A percentile compares a stretch with the other conserved stretches of the same genome.
Conservation (phyloP, 2,329 filamentous ascomycete genomes). For the Falciphora oryzae region DNA sequence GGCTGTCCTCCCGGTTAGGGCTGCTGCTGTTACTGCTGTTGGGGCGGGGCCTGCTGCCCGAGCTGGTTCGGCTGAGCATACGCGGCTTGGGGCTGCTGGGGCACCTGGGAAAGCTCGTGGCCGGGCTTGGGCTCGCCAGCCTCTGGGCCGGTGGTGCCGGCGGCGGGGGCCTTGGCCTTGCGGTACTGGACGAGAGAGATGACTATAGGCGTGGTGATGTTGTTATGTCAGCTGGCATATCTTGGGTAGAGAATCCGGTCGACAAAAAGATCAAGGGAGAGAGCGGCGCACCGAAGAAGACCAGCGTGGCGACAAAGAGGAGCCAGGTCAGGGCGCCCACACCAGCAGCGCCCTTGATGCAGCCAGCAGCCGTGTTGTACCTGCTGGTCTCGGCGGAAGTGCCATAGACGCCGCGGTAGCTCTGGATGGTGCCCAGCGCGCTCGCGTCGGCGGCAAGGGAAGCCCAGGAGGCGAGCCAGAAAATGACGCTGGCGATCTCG, state of each 20-base stretch:
- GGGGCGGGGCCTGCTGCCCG: conserved; percentile 9
- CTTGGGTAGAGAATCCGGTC: not conserved
- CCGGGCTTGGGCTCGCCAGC: conserved; percentile 9
- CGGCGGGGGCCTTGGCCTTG: conserved; percentile 5
- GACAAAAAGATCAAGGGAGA: not conserved
- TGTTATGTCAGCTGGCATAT: not conserved
- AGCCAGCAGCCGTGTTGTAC: conserved; percentile 13
- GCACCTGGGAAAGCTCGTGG: conserved; percentile 4
- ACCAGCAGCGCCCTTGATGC: conserved; percentile 18
- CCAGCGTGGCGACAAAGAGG: conserved; percentile 16
- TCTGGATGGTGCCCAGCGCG: conserved; percentile 2
- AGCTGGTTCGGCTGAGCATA: not conserved
- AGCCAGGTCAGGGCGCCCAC: conserved; percentile 18
- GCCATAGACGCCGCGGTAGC: conserved; percentile 5
- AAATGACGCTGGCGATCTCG: conserved; percentile 16
- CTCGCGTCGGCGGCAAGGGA: conserved; percentile 17
- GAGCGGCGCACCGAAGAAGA: conserved; percentile 13
- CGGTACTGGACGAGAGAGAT: conserved; percentile 7
- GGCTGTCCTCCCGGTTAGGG: not conserved
- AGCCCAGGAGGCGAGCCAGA: conserved; percentile 19
- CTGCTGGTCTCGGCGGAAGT: not conserved
- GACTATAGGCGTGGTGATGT: not conserved
- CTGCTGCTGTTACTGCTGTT: conserved; percentile 13
- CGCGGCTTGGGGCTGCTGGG: not conserved
- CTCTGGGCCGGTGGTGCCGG: conserved; percentile 2